Percentiles rank a stretch among this genome's conserved stretches.
Conservation (phyloP, 1,139 yeast genomes). For the Hyphopichia wangnamkhiaoensis region DNA sequence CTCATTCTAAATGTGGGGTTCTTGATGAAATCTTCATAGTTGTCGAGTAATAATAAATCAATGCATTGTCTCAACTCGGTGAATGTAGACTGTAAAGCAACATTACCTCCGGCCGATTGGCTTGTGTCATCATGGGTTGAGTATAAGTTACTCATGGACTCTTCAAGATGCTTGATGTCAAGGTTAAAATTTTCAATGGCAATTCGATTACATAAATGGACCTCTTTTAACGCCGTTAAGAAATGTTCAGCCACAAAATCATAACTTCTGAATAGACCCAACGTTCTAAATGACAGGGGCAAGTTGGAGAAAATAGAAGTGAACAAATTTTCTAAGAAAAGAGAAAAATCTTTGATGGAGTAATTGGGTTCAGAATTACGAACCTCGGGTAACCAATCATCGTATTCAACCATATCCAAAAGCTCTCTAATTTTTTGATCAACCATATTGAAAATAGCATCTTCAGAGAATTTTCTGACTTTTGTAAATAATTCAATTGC, state of each 20-base stretch:
- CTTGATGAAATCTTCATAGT: slow-evolving; percentile 40
- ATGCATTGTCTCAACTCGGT: slow-evolving; percentile 48
- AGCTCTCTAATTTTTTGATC: slow-evolving; percentile 79
- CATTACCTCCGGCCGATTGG: slow-evolving; percentile 19
- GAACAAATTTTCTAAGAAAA: slow-evolving; percentile 82
- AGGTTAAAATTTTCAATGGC: slow-evolving; percentile 48
- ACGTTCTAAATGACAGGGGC: slow-evolving; percentile 74
- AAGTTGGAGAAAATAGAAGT: slow-evolving; percentile 82
- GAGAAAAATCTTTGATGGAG: slow-evolving; percentile 83
- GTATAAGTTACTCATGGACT: slow-evolving; percentile 37
- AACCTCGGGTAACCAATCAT: slow-evolving; percentile 61
- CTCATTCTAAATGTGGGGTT: slow-evolving; percentile 44
- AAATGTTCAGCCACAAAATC: slow-evolving; percentile 81
- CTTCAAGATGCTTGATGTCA: slow-evolving; percentile 43
- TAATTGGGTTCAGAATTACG: slow-evolving; percentile 65
- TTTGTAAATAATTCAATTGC: slow-evolving; percentile 54
- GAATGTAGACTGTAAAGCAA: slow-evolving; percentile 46
- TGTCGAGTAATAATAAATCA: slow-evolving; percentile 40
- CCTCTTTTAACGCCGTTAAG: slow-evolving; percentile 57
- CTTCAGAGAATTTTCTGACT: slow-evolving; percentile 76
- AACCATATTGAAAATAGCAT: slow-evolving; percentile 74
- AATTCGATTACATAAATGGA: slow-evolving; percentile 37
- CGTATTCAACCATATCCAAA: slow-evolving; percentile 82
- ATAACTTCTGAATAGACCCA: slow-evolving; percentile 81
- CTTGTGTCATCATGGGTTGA: slow-evolving; percentile 18